Evolutionary conservation across 306 rosid species (phyloP), one percentile per base, ranked within the genome.

Genomic region (Medicago arabica): DNA sequence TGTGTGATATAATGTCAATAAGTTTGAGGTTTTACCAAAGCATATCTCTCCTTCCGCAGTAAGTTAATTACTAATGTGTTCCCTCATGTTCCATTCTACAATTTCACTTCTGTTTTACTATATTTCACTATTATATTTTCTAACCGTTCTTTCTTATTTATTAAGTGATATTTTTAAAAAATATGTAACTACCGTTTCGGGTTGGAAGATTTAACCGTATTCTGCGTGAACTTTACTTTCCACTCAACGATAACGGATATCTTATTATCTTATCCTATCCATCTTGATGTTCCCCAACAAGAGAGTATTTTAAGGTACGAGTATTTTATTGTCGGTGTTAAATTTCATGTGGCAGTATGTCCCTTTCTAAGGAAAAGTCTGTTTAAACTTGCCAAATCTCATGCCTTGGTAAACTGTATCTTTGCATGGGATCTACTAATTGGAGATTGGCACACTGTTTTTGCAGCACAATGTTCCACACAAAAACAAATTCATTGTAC

Each of bases 401-500:
- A 9, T 28, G 68, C 49, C 49, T 40, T 11, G 17, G 0, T 51
- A 72, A 53, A 51, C 7, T 72, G 25, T 13, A 55, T 8, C 9
- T 54, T 55, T 49, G 68, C 67, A 8, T 47, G 41, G 6, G 69
- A 31, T 46, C 5, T 14, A 18, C 47, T 9, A 28, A 71, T 59
- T 41, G 19, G 69, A 61, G 55, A 47, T 70, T 64, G 75, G 82
- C 88, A 87, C 85, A 25, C 76, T 23, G 84, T 76, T 82, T 82
- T 75, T 7, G 60, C 11, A 15, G 70, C 39, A 17, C 8, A 16
- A 46, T 74, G 74, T 69, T 79, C 80, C 85, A 83, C 55, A 80
- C 74, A 41, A 67, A 69, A 62, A 17, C 64, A 72, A 50, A 57
- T 57, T 12, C 13, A 68, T 6, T 47, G 54, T 47, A 5, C 72